Evolutionary conservation across 2,329 filamentous ascomycete genomes (phyloP).

Genomic region (Fusarium longipes): DNA sequence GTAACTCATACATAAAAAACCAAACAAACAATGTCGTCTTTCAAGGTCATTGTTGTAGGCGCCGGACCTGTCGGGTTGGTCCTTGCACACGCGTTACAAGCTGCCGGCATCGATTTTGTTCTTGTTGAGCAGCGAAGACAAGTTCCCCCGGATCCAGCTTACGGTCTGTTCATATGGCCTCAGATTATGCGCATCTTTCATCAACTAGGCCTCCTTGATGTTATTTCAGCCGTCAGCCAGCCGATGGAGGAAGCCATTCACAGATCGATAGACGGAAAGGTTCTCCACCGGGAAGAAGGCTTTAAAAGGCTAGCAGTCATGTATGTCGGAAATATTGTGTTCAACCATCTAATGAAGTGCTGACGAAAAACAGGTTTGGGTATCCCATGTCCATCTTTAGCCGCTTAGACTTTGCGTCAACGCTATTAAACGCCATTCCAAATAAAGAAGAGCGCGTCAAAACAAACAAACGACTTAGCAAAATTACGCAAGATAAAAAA

Average conservation of each 20-base stretch:
- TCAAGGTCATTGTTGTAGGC: constrained; percentile 26
- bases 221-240: not conserved
- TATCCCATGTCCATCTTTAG: constrained; percentile 29
- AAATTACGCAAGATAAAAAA: not conserved
- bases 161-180: constrained; percentile 26
- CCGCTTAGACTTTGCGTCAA: constrained; percentile 14
- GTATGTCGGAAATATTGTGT: not conserved
- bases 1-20: not conserved
- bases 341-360: accelerated
- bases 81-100: constrained; percentile 20
- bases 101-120: constrained; percentile 12
- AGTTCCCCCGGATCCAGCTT: constrained; percentile 21
- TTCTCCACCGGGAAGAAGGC: not conserved
- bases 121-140: constrained; percentile 27
- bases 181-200: constrained; percentile 24
- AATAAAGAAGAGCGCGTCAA: constrained; percentile 10
- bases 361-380: not conserved
- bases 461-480: constrained; percentile 19
- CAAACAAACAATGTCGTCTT: constrained; percentile 3
- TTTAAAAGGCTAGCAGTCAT: constrained; percentile 3
- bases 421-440: constrained; percentile 6
- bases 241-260: constrained; percentile 16
- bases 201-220: constrained; percentile 15
- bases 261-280: constrained; percentile 8
- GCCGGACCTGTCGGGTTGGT: constrained; percentile 22